phyloP scores from a whole-genome alignment of 148 eudicot genomes.

The Linanthus parryae region DNA sequence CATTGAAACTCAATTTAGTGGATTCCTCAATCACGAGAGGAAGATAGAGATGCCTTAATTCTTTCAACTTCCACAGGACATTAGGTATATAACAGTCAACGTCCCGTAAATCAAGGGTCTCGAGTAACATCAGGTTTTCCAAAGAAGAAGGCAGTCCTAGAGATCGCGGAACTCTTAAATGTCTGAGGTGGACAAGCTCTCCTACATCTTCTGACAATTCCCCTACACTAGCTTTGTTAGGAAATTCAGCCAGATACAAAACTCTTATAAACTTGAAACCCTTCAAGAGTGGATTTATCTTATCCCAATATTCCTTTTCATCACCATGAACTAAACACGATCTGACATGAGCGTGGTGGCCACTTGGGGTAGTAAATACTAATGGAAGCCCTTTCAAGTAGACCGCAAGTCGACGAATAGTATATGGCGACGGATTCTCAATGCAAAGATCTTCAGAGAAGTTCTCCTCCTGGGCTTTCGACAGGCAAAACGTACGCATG shows the following conservation, averaged over 20 bases:
- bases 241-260: background rate
- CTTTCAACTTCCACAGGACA: slow-evolving; percentile 16
- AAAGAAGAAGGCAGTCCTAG: slow-evolving; percentile 13
- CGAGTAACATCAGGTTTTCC: slow-evolving; percentile 14
- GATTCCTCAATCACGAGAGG: background rate
- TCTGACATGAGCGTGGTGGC: slow-evolving; percentile 4
- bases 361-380: no score
- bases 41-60: slow-evolving; percentile 24
- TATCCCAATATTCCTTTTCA: background rate
- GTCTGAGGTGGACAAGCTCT: slow-evolving; percentile 15
- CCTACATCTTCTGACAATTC: slow-evolving; percentile 9
- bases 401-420: background rate
- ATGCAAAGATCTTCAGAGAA: slow-evolving; percentile 8
- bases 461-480: slow-evolving; percentile 12
- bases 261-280: background rate
- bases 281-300: background rate
- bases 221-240: no score
- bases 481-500: slow-evolving; percentile 15
- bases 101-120: slow-evolving; percentile 18
- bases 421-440: background rate
- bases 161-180: slow-evolving; percentile 13
- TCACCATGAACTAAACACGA: slow-evolving; percentile 1
- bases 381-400: no score
- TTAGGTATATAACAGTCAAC: background rate
- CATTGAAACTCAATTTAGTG: background rate